phyloP scores from a whole-genome alignment of 768 basidiomycete genomes.

The Rhodotorula babjevae region DNA sequence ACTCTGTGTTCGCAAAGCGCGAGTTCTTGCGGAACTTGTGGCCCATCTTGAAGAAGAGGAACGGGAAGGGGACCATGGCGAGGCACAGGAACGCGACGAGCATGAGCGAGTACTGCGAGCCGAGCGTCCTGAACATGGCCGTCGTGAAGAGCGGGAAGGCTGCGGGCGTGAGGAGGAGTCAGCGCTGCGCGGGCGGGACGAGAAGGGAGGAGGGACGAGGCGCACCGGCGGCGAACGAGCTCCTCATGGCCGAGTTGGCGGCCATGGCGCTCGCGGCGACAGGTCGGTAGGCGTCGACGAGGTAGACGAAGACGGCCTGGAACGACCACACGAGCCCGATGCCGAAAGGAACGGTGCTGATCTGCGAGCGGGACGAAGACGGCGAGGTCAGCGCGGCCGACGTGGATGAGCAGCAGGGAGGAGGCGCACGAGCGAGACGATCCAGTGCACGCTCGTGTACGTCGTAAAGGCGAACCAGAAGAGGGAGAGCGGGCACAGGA shows the following conservation, averaged over 20 bases:
- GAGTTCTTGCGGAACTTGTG: slow-evolving; percentile 16
- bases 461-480: slow-evolving; percentile 60
- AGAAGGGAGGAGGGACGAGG: not conserved
- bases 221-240: slow-evolving; percentile 51
- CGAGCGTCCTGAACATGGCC: slow-evolving; percentile 50
- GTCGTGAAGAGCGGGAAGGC: slow-evolving; percentile 57
- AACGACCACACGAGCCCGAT: slow-evolving; percentile 56
- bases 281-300: slow-evolving; percentile 56
- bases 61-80: slow-evolving; percentile 35
- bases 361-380: no score
- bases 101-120: slow-evolving; percentile 23
- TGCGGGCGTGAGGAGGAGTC: not conserved
- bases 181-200: not conserved
- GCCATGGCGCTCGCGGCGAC: slow-evolving; percentile 62
- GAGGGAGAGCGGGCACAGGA: slow-evolving; percentile 26
- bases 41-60: slow-evolving; percentile 32
- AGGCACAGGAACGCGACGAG: slow-evolving; percentile 21
- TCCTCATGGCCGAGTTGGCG: slow-evolving; percentile 59
- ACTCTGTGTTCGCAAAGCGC: slow-evolving; percentile 27
- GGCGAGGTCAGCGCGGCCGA: fast-evolving
- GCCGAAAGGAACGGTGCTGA: slow-evolving; percentile 54
- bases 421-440: slow-evolving; percentile 48
- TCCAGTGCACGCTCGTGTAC: slow-evolving; percentile 53
- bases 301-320: slow-evolving; percentile 56
- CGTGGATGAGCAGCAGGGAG: no score